Conservation (phyloP, 176 grass and related monocot genomes). For the Rhipidocladum racemiflorum region DNA sequence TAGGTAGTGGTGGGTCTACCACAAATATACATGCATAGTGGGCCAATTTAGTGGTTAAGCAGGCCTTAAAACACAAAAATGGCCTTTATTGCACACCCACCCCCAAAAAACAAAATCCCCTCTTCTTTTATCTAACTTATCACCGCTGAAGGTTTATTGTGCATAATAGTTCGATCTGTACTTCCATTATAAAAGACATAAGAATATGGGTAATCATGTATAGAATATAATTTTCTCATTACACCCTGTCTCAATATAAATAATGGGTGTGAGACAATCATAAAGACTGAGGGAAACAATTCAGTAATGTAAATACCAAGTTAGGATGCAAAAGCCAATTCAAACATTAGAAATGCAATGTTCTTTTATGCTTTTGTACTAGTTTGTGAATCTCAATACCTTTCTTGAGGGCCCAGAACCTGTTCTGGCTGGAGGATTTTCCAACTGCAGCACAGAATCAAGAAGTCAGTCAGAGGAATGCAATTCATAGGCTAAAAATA, state of each 20-base stretch:
- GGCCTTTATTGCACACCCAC: background rate
- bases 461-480: background rate
- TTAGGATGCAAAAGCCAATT: slow-evolving; percentile 15
- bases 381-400: slow-evolving; percentile 49
- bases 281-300: slow-evolving; percentile 22
- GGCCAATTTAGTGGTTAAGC: background rate
- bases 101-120: background rate
- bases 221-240: slow-evolving; percentile 7
- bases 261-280: background rate
- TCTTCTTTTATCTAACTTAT: background rate
- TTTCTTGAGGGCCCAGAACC: slow-evolving; percentile 86
- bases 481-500: background rate
- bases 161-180: background rate
- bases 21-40: background rate
- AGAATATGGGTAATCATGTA: background rate
- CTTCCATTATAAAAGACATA: background rate
- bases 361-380: background rate
- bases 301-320: background rate
- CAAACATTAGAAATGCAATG: slow-evolving; percentile 5
- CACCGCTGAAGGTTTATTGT: background rate
- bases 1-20: background rate
- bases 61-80: background rate
- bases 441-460: slow-evolving; percentile 53
- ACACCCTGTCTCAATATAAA: background rate
- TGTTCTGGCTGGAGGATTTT: slow-evolving; percentile 71